Conservation (phyloP, 2,329 filamentous ascomycete species). For the Aspergillus bombycis region DNA sequence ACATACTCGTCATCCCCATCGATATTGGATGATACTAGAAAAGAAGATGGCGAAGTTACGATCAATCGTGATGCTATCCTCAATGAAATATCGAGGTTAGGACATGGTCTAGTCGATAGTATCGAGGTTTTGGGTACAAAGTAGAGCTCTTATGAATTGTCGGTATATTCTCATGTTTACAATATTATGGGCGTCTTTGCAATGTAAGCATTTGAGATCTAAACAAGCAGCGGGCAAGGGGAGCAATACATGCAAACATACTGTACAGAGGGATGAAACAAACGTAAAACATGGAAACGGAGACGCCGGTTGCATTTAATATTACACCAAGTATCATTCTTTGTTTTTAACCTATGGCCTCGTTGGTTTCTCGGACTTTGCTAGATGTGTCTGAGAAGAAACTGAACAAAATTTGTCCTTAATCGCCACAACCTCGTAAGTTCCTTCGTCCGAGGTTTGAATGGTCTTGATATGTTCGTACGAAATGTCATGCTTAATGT, state of each 20-base stretch:
- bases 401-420: conserved; percentile 93
- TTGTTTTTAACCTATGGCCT: conserved; percentile 25
- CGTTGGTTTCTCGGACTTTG: conserved; percentile 46
- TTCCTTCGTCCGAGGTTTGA: conserved; percentile 87
- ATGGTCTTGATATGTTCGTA: conserved; percentile 81
- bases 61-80: conserved; percentile 47
- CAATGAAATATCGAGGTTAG: conserved; percentile 53
- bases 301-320: conserved; percentile 19
- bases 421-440: conserved; percentile 95
- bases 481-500: conserved; percentile 86
- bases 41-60: conserved; percentile 26
- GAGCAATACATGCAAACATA: neutral
- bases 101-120: conserved; percentile 65
- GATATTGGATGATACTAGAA: conserved; percentile 13
- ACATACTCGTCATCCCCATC: conserved; percentile 40
- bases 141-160: conserved; percentile 18
- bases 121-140: conserved; percentile 57
- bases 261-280: neutral
- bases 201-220: conserved; percentile 29
- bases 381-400: conserved; percentile 67
- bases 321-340: conserved; percentile 13
- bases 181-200: conserved; percentile 31
- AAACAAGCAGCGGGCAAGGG: conserved; percentile 8
- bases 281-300: neutral
- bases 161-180: conserved; percentile 19